phyloP scores from a whole-genome alignment of 176 grass and related monocot genomes.

The Oryza longistaminata region DNA sequence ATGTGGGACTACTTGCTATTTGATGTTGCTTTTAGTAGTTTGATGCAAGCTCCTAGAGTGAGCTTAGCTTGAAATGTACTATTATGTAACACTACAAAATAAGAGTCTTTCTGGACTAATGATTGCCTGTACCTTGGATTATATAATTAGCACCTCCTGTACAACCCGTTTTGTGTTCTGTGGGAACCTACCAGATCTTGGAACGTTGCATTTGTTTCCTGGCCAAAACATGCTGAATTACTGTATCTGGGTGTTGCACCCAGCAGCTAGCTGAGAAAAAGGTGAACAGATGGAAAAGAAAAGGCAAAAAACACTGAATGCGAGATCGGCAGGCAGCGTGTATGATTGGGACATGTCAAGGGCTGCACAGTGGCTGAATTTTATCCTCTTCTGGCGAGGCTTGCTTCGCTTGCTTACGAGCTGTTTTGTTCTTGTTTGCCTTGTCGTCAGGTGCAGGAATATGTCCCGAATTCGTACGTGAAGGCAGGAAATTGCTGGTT shows the following conservation, averaged over 20 bases:
- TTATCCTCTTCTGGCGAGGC: conserved; percentile 3
- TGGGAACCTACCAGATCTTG: not conserved
- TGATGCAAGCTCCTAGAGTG: not conserved
- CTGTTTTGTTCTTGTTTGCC: not conserved
- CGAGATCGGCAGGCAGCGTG: conserved; percentile 14
- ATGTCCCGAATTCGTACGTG: not conserved
- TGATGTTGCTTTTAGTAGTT: too few relatives aligned
- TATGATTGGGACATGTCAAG: conserved; percentile 14
- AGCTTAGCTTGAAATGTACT: not conserved
- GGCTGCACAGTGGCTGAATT: not conserved
- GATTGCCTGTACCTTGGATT: not conserved
- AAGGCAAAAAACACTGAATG: not conserved
- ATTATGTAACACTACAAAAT: not conserved
- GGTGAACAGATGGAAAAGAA: not conserved
- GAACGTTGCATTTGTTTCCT: not conserved
- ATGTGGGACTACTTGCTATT: too few relatives aligned
- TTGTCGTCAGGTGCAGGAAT: not conserved
- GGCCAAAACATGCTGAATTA: not conserved
- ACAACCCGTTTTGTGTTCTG: not conserved
- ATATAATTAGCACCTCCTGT: not conserved
- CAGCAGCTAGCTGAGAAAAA: not conserved
- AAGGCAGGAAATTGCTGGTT: not conserved
- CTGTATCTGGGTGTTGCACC: not conserved
- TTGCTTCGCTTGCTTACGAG: not conserved
- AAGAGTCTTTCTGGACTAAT: not conserved